Conservation (phyloP, 75 land plant species). For the Cryptomeria japonica region DNA sequence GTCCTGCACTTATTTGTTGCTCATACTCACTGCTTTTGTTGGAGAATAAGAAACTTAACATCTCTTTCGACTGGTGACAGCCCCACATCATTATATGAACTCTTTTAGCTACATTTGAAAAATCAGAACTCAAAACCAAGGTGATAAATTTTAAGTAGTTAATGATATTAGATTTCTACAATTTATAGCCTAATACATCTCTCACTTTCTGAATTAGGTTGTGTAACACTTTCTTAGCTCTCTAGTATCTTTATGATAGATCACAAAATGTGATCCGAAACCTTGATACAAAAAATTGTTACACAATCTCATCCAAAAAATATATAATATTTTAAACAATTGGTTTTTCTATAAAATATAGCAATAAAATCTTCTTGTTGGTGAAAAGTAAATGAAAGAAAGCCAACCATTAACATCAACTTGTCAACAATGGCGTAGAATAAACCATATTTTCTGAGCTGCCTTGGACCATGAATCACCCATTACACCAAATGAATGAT, state of each 20-base stretch:
- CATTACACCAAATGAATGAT: background rate
- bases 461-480: background rate
- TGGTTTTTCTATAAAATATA: background rate
- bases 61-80: background rate
- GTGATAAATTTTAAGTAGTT: background rate
- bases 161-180: no score
- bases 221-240: no score
- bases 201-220: no score
- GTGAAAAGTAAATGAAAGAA: background rate
- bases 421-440: background rate
- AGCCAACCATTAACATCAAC: background rate
- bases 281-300: no score
- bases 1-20: background rate
- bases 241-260: no score
- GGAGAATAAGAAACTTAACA: background rate
- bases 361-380: background rate
- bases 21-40: background rate
- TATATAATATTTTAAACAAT: no score
- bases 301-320: no score
- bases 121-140: background rate
- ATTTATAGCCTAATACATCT: no score
- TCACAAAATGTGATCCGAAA: no score
- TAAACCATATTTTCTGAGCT: background rate
- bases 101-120: background rate
- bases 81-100: background rate